A percentile compares a stretch with the other conserved stretches of the same genome.
Conservation (phyloP, 768 basidiomycete genomes). For the Suillus placidus region DNA sequence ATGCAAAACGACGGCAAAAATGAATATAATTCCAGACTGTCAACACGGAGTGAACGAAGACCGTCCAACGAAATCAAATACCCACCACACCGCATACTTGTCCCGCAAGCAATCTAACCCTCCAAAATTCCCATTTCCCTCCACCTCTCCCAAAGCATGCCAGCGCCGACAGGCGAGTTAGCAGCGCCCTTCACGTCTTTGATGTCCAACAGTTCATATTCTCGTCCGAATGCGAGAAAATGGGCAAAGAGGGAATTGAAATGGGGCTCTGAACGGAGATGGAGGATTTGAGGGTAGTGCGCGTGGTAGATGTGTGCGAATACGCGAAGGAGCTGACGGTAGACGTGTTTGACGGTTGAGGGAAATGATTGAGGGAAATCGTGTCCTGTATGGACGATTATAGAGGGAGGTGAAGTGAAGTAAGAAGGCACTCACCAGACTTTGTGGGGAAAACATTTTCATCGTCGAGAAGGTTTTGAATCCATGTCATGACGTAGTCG, state of each 20-base stretch:
- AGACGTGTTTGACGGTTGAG: slow-evolving; percentile 88
- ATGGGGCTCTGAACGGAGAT: slow-evolving; percentile 91
- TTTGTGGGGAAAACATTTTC: slow-evolving; percentile 95
- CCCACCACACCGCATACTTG: neutral
- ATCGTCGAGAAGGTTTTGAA: slow-evolving; percentile 93
- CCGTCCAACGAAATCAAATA: neutral
- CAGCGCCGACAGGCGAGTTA: slow-evolving; percentile 66
- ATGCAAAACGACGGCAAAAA: neutral
- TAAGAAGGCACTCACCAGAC: slow-evolving; percentile 59
- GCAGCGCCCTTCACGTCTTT: slow-evolving; percentile 82
- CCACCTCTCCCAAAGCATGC: slow-evolving; percentile 87
- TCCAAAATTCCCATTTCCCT: slow-evolving; percentile 82
- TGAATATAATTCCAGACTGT: neutral
- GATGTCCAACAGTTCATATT: slow-evolving; percentile 88
- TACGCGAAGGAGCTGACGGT: slow-evolving; percentile 94
- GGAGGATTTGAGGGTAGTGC: slow-evolving; percentile 88
- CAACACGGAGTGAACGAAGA: neutral
- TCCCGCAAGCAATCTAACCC: slow-evolving; percentile 20
- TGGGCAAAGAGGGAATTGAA: slow-evolving; percentile 98
- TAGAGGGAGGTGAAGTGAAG: neutral
- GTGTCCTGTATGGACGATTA: slow-evolving; percentile 54
- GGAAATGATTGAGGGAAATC: slow-evolving; percentile 90
- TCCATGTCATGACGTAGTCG: slow-evolving; percentile 97
- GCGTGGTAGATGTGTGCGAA: slow-evolving; percentile 98
- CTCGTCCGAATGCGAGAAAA: slow-evolving; percentile 92